Evolutionary conservation across 805 yeast genomes (phyloP).

Genomic region (Metschnikowia amazonensis): DNA sequence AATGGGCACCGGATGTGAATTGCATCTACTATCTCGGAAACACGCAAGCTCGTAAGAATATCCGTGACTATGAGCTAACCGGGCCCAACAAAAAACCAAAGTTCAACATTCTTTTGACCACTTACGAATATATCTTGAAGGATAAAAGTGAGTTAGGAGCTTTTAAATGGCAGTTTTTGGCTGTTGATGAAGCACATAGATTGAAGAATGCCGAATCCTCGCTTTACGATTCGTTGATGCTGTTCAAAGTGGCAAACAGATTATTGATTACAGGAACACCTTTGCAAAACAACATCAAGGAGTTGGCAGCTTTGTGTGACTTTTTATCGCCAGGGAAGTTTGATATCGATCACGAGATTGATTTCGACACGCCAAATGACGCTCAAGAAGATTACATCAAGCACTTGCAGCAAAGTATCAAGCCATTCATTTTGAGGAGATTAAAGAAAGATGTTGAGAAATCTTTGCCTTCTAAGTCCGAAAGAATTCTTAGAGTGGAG

Average conservation of each 20-base stretch:
- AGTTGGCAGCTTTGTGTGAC: slow-evolving; percentile 89
- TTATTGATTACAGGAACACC: slow-evolving; percentile 97
- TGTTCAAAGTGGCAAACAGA: slow-evolving; percentile 79
- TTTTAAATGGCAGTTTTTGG: slow-evolving; percentile 91
- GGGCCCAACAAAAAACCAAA: slow-evolving; percentile 63
- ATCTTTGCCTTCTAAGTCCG: slow-evolving; percentile 92
- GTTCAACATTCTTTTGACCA: slow-evolving; percentile 87
- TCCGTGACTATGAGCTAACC: slow-evolving; percentile 83
- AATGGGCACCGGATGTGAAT: slow-evolving; percentile 96
- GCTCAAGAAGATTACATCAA: slow-evolving; percentile 88
- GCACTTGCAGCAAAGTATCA: slow-evolving; percentile 75
- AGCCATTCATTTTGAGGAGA: slow-evolving; percentile 90
- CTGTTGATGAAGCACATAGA: slow-evolving; percentile 98
- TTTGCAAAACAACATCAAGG: slow-evolving; percentile 90
- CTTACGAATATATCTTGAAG: slow-evolving; percentile 93
- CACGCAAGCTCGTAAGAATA: slow-evolving; percentile 73
- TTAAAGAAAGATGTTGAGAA: slow-evolving; percentile 97
- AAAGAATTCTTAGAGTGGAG: slow-evolving; percentile 91
- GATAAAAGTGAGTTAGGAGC: slow-evolving; percentile 78
- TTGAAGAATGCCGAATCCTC: slow-evolving; percentile 92
- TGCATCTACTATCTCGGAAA: slow-evolving; percentile 93
- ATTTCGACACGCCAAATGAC: slow-evolving; percentile 82
- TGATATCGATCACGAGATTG: slow-evolving; percentile 88
- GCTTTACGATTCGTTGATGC: slow-evolving; percentile 78
- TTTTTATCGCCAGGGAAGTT: slow-evolving; percentile 95